A percentile compares a stretch with the other conserved stretches of the same genome.
These are phyloP conservation scores for Leptomonas seymouri DNA, from an alignment of 208 protist species.

Conservation along the genomic window DNA sequence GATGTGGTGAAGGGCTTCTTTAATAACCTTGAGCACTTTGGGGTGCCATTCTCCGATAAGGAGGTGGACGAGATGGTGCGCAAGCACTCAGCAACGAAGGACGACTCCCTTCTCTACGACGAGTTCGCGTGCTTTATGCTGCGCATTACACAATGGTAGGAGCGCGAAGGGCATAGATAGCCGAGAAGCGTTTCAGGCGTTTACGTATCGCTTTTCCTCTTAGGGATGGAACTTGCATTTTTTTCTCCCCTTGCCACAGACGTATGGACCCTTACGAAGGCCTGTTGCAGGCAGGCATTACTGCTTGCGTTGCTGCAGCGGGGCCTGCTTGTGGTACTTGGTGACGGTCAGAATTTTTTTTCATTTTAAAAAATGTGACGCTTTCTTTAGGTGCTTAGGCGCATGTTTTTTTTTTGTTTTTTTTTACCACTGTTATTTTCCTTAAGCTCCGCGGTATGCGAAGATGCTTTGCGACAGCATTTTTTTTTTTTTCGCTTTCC, in stretches of 20 bases:
- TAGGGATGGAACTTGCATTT: too few species aligned
- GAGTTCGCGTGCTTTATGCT: constrained; percentile 93
- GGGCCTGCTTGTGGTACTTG: too few species aligned
- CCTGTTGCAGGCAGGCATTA: too few species aligned
- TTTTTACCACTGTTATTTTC: too few species aligned
- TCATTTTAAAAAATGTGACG: background rate
- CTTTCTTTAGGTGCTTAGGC: background rate
- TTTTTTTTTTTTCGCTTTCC: constrained; percentile 13
- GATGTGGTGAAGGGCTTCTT: constrained; percentile 89
- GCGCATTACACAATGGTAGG: constrained; percentile 74
- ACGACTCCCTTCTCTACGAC: constrained; percentile 83
- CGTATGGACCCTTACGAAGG: too few species aligned
- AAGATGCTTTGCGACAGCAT: background rate
- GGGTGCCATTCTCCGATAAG: constrained; percentile 74
- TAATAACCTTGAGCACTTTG: constrained; percentile 85
- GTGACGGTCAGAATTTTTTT: background rate
- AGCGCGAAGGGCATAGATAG: background rate
- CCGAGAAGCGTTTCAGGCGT: too few species aligned
- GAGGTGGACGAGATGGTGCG: constrained; percentile 78
- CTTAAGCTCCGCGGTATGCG: too few species aligned
- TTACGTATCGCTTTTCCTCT: too few species aligned
- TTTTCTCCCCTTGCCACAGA: too few species aligned
- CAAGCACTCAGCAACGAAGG: constrained; percentile 79
- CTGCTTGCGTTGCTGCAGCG: too few species aligned
- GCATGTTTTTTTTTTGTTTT: too few species aligned